These are phyloP conservation scores for Suillus bovinus DNA, from an alignment of 768 basidiomycete genomes.

Conservation along the genomic window DNA sequence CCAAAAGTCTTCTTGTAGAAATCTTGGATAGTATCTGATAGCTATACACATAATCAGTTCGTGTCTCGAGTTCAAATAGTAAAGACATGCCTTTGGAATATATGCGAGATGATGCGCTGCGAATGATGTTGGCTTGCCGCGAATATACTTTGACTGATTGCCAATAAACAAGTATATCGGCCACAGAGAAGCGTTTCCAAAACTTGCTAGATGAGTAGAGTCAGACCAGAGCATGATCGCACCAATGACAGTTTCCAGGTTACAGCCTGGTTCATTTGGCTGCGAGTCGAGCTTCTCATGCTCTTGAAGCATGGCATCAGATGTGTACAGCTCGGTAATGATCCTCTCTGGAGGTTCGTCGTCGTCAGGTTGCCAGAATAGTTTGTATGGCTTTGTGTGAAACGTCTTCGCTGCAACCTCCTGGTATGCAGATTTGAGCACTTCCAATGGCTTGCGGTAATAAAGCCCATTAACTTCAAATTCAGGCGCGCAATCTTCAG, in stretches of 20 bases:
- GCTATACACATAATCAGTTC: too few relatives aligned
- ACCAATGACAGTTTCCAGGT: slow-evolving; percentile 17
- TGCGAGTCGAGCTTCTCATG: slow-evolving; percentile 3
- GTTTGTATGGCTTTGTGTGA: background rate
- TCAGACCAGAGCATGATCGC: slow-evolving; percentile 29
- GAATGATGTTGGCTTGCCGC: slow-evolving; percentile 9
- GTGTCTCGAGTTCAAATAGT: too few relatives aligned
- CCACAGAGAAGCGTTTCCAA: slow-evolving; percentile 17
- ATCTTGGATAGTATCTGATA: slow-evolving; percentile 17
- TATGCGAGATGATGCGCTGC: slow-evolving; percentile 25
- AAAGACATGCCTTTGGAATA: slow-evolving; percentile 17
- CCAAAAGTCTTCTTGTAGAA: slow-evolving; percentile 3
- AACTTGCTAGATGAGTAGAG: slow-evolving; percentile 19
- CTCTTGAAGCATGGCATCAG: slow-evolving; percentile 3
- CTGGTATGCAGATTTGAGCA: background rate
- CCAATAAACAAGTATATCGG: slow-evolving; percentile 18
- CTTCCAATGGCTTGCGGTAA: slow-evolving; percentile 3
- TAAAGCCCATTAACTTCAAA: background rate
- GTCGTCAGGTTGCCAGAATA: slow-evolving; percentile 6
- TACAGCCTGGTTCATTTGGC: slow-evolving; percentile 8
- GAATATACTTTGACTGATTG: slow-evolving; percentile 11
- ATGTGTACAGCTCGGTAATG: background rate
- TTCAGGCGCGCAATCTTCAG: background rate
- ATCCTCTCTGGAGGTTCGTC: background rate
- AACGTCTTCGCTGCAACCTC: background rate